Percentiles rank a stretch among this genome's conserved stretches.
phyloP scores from a whole-genome alignment of 441 rosid species.

The Mallotus japonicus region DNA sequence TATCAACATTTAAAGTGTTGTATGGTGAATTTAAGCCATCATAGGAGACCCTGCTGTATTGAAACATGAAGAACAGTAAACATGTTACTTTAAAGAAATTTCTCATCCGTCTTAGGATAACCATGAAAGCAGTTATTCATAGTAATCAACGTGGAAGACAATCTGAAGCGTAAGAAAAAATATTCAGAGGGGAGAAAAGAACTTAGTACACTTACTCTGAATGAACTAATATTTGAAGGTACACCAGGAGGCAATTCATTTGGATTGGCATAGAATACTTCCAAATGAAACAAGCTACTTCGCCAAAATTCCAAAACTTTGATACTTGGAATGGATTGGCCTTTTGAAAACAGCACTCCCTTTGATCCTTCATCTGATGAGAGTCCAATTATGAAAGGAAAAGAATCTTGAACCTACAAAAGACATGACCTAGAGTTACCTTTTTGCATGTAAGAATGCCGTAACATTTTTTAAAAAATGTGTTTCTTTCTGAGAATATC shows the following conservation, averaged over 20 bases:
- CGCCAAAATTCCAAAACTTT: constrained; percentile 47
- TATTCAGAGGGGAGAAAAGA: not conserved
- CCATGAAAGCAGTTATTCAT: constrained; percentile 8
- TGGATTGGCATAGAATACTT: constrained; percentile 45
- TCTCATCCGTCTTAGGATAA: not conserved
- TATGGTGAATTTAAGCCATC: constrained; percentile 3
- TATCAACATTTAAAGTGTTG: not conserved
- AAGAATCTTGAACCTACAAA: constrained; percentile 56
- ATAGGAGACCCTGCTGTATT: not conserved
- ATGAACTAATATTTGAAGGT: constrained; percentile 44
- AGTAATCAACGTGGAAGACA: not conserved
- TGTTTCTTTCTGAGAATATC: not conserved
- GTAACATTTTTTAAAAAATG: not conserved
- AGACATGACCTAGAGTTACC: constrained; percentile 14
- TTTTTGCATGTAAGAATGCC: constrained; percentile 13
- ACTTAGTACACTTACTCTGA: constrained; percentile 35
- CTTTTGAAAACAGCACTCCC: constrained; percentile 45
- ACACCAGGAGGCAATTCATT: constrained; percentile 46
- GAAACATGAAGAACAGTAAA: not conserved
- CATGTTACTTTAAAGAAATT: not conserved
- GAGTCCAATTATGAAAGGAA: constrained; percentile 53
- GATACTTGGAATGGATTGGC: constrained; percentile 47
- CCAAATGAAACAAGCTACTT: constrained; percentile 38
- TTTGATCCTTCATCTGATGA: constrained; percentile 37
- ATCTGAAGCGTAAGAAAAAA: not conserved